phyloP scores from a whole-genome alignment of 495 filamentous ascomycete species.

The Halenospora varia region DNA sequence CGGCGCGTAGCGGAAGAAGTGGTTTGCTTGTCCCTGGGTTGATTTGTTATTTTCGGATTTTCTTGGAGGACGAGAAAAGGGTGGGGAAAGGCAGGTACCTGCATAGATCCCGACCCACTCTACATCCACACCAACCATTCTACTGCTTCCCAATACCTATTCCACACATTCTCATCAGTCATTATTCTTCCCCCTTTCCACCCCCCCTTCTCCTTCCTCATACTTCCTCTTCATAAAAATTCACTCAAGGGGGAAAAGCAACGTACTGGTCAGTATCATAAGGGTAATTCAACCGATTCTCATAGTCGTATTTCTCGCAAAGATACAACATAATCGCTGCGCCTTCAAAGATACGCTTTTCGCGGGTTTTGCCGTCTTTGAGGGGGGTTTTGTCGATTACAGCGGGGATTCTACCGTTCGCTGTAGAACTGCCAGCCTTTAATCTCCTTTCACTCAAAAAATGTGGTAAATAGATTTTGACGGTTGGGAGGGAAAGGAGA shows the following conservation, averaged over 20 bases:
- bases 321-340: conserved; percentile 85
- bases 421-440: too few relatives aligned
- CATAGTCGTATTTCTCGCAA: conserved; percentile 69
- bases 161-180: background rate
- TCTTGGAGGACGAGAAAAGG: too few relatives aligned
- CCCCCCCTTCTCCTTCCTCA: background rate
- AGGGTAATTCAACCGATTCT: conserved; percentile 79
- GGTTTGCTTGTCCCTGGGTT: conserved; percentile 88
- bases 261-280: conserved; percentile 20
- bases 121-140: conserved; percentile 73
- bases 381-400: conserved; percentile 61
- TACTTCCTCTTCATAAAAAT: background rate
- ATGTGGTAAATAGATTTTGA: too few relatives aligned
- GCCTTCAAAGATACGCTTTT: conserved; percentile 65
- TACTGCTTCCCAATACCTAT: conserved; percentile 62
- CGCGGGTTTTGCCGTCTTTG: conserved; percentile 62
- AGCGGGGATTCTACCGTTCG: conserved; percentile 90
- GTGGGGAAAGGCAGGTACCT: too few relatives aligned
- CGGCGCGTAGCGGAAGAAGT: conserved; percentile 83
- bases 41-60: too few relatives aligned
- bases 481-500: too few relatives aligned
- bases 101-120: conserved; percentile 84
- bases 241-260: background rate
- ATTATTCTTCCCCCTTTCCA: conserved; percentile 38
- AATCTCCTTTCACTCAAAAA: too few relatives aligned